Evolutionary conservation across 176 grass and related monocot species (phyloP).

Genomic region (Carex cristatella): DNA sequence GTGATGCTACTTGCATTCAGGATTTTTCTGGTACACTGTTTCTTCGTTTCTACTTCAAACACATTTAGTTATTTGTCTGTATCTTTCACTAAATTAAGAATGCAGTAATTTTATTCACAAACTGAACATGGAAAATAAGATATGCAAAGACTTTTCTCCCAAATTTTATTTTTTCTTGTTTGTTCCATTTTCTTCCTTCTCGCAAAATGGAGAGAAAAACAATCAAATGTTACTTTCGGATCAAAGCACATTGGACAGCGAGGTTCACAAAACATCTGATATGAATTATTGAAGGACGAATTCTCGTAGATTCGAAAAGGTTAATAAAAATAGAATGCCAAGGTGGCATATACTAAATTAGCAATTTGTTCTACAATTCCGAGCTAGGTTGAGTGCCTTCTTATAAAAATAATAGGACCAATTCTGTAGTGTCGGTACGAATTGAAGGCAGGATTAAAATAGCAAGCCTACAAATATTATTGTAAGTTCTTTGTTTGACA

Average conservation of each 20-base stretch:
- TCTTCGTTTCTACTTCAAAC: constrained; percentile 2
- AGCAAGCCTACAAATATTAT: background rate
- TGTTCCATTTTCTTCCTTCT: background rate
- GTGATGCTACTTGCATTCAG: constrained; percentile 9
- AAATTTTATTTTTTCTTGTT: background rate
- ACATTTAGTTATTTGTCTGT: background rate
- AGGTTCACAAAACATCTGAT: constrained; percentile 7
- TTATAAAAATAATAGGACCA: constrained; percentile 7
- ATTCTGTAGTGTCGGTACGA: background rate
- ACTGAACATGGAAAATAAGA: background rate
- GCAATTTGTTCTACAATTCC: constrained; percentile 5
- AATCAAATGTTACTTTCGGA: background rate
- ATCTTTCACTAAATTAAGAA: constrained; percentile 7
- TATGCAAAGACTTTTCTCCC: background rate
- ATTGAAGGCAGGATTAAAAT: background rate
- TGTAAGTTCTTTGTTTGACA: background rate
- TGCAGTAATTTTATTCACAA: background rate
- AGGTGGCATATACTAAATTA: constrained; percentile 4
- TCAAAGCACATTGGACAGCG: background rate
- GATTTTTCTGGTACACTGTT: background rate
- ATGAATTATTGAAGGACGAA: background rate
- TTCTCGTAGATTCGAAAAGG: background rate
- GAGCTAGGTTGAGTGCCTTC: background rate
- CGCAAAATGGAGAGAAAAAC: background rate
- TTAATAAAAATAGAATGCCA: background rate